Evolutionary conservation across 257 asterid species (phyloP).

Genomic region (Gentiana macrophylla): DNA sequence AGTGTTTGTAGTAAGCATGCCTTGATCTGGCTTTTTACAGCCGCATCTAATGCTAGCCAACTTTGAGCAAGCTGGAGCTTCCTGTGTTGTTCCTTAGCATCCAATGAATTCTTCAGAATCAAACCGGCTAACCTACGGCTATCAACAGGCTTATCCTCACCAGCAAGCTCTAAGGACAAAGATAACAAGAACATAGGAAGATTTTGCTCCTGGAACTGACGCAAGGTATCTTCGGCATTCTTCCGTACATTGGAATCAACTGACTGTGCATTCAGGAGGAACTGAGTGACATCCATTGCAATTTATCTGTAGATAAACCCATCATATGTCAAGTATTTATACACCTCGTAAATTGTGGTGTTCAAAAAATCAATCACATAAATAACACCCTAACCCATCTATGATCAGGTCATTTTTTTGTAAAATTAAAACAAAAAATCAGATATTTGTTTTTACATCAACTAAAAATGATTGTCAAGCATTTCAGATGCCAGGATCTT

Average conservation of each 20-base stretch:
- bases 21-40: conserved; percentile 60
- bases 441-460: no score
- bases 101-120: conserved; percentile 71
- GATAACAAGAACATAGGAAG: conserved; percentile 64
- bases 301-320: conserved; percentile 19
- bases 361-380: no score
- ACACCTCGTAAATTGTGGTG: neutral
- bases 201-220: conserved; percentile 87
- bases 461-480: no score
- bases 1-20: conserved; percentile 68
- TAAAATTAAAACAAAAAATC: no score
- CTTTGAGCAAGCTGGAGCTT: conserved; percentile 62
- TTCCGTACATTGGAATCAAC: conserved; percentile 62
- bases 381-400: no score
- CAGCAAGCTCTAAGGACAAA: conserved; percentile 66
- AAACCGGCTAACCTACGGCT: conserved; percentile 79
- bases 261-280: conserved; percentile 72
- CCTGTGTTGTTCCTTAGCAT: conserved; percentile 78
- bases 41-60: conserved; percentile 62
- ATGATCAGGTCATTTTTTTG: no score
- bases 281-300: conserved; percentile 82
- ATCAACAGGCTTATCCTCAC: conserved; percentile 72
- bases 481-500: no score
- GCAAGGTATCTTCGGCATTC: conserved; percentile 63
- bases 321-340: conserved; percentile 3